Evolutionary conservation across 1,139 yeast genomes (phyloP), one percentile per base, ranked within the genome.

Genomic region (Zhuliangozyma blackwelliae): DNA sequence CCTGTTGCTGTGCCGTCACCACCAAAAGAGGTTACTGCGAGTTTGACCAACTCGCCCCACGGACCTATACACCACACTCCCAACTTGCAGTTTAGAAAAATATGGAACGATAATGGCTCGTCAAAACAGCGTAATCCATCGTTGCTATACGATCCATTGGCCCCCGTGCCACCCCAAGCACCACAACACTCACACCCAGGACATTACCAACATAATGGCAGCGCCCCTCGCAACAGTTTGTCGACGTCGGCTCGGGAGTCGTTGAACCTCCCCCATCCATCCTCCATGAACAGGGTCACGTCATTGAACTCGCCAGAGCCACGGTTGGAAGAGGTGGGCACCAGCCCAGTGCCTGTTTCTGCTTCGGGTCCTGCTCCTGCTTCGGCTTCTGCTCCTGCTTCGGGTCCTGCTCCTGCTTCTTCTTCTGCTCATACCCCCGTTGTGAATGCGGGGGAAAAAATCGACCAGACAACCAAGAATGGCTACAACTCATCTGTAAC

Each of bases 61-160:
- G 16, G 16, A 37, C 31, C 11, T 9, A 59, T 54, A 36, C 59
- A 55, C 32, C 57, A 58, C 36, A 48, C 60, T 10, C 63, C 68
- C 3, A 50, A 48, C 35, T 50, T 65, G 20, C 68, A 65, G 41
- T 68, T 68, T 46, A 49, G 72, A 34, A 65, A 67, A 44, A 65
- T 68, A 19, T 67, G 73, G 72, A 65, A 61, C 34, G 49, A 46
- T 10, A 37, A 44, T 11, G 45, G 34, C 10, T 40, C 32, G 22
- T 32, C 48, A 10, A 44, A 60, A 29, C 65, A 56, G 11, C 48
- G 72, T 40, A 61, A 64, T 42, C 69, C 69, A 6, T 62, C 68
- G 12, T 46, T 65, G 22, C 45, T 62, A 30, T 65, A 49, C 40
- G 72, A 66, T 41, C 72, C 72, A 2, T 54, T 66, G 38, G 68